Base-by-base conservation (phyloP, 371 early-diverging fungal genomes). In the Aphelidium insulamus region DNA sequence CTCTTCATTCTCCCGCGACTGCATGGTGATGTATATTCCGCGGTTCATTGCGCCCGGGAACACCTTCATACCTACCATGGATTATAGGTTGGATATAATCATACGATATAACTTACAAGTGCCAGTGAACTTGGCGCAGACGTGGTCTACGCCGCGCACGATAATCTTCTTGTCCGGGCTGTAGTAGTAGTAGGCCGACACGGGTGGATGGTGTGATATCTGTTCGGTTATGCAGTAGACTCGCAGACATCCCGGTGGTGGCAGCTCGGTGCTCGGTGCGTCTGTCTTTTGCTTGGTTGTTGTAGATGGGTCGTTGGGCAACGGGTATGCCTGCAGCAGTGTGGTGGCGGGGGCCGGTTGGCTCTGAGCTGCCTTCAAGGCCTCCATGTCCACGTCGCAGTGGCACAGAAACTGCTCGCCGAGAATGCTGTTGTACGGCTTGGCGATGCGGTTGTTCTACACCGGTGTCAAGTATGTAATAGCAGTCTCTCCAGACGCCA, bases 141-240 rank as follows among this genome's bases (percentile, higher is more conserved):
- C 51, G 34, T 66, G 67, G 50, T 66, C 67, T 26, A 58, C 38
- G 14, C 67, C 67, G 0, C 35, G 34, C 5, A 57, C 62, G 21
- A 48, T 41, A 5, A 66, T 50, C 4, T 55, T 59, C 16, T 53
- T 59, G 36, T 61, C 56, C 16, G 31, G 33, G 49, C 64, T 63
- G n/a, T 51, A 39, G 29, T 59, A 59, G 22, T 49, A 18, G 32
- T 49, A 59, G 11, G 64, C 66, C n/a, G 68, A 65, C n/a, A 67
- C 57, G 5, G 68, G 68, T 8, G 66, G 66, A 34, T 66, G 66
- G 38, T 66, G 66, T 14, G 63, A 62, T 5, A 62, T 51, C 45
- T 68, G 66, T 41, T 67, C 68, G 26, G 54, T 66, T 14, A 67
- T 41, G 38, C 52, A 59, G 20, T 53, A 60, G 5, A 65, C 62